Percentiles rank a stretch among this genome's conserved stretches.
Conservation (phyloP, 768 basidiomycete species). For the Boletus pseudopeckii region DNA sequence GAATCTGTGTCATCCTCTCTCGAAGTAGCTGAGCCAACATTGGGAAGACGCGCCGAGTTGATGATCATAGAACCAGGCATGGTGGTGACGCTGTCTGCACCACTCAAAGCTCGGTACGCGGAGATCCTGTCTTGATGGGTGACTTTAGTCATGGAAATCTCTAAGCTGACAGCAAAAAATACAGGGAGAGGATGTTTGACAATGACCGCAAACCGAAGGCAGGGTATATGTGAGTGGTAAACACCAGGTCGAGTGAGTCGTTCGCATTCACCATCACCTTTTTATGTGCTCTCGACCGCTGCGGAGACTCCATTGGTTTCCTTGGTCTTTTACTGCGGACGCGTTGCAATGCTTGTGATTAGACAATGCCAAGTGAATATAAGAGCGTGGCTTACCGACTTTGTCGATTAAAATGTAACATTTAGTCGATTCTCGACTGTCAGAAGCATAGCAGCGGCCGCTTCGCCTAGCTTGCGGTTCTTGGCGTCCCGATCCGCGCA, state of each 20-base stretch:
- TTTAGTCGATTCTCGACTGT: not conserved
- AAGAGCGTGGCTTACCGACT: conserved; percentile 1
- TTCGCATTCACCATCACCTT: not conserved
- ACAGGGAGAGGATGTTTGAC: conserved; percentile 1
- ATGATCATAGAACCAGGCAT: not conserved
- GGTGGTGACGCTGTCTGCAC: not conserved
- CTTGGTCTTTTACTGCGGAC: conserved; percentile 2
- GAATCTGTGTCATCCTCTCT: not conserved
- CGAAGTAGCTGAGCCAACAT: not conserved
- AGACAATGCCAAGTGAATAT: conserved; percentile 4
- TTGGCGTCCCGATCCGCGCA: conserved; percentile 19
- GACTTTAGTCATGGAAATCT: not conserved
- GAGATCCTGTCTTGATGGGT: not conserved
- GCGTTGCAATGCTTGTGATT: not conserved
- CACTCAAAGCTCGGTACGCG: not conserved
- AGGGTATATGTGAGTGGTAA: not conserved
- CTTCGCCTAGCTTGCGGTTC: conserved; percentile 5
- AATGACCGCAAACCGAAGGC: not conserved
- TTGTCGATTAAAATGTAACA: conserved; percentile 7
- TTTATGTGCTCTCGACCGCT: conserved; percentile 8
- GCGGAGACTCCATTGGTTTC: not conserved
- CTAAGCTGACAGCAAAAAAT: not conserved
- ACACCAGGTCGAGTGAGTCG: not conserved
- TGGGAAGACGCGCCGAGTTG: not conserved
- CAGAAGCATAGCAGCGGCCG: not conserved